phyloP scores from a whole-genome alignment of 371 early-diverging fungal genomes.

The Smittium culicis region DNA sequence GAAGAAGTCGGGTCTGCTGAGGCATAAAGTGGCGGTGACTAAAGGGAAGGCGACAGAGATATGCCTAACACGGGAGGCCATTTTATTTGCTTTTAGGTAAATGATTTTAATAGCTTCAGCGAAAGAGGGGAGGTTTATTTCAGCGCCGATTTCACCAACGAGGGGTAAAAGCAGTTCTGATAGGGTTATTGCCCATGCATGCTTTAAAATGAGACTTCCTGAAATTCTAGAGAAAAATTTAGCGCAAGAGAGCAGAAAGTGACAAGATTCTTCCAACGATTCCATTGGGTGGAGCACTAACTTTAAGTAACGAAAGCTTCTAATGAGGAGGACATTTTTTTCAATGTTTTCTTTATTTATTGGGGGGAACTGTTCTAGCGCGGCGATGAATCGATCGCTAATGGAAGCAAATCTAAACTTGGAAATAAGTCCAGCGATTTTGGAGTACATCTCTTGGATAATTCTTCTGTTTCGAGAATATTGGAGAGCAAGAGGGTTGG shows the following conservation, averaged over 20 bases:
- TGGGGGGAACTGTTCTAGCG: slow-evolving; percentile 49
- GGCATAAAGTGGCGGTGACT: slow-evolving; percentile 70
- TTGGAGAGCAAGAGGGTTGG: slow-evolving; percentile 64
- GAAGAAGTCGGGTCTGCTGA: slow-evolving; percentile 80
- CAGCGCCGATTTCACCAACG: slow-evolving; percentile 79
- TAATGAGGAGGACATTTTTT: slow-evolving; percentile 68
- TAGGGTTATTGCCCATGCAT: slow-evolving; percentile 80
- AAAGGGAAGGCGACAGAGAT: slow-evolving; percentile 67
- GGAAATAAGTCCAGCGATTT: slow-evolving; percentile 76
- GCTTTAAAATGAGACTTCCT: slow-evolving; percentile 66
- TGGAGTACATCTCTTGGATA: slow-evolving; percentile 75
- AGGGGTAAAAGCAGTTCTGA: slow-evolving; percentile 80
- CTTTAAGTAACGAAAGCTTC: slow-evolving; percentile 77
- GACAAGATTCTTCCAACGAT: slow-evolving; percentile 81
- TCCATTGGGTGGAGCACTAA: slow-evolving; percentile 87
- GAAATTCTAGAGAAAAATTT: slow-evolving; percentile 67
- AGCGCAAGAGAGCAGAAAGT: slow-evolving; percentile 76
- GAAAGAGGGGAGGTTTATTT: slow-evolving; percentile 89
- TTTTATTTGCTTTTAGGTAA: slow-evolving; percentile 77
- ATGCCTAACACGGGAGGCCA: slow-evolving; percentile 73
- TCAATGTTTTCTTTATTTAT: slow-evolving; percentile 38
- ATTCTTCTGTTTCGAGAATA: slow-evolving; percentile 67
- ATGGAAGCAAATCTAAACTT: slow-evolving; percentile 80
- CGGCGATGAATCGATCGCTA: slow-evolving; percentile 82
- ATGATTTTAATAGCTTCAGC: slow-evolving; percentile 79